phyloP scores from a whole-genome alignment of 2,329 filamentous ascomycete genomes.

The Gnomoniopsis sp. region DNA sequence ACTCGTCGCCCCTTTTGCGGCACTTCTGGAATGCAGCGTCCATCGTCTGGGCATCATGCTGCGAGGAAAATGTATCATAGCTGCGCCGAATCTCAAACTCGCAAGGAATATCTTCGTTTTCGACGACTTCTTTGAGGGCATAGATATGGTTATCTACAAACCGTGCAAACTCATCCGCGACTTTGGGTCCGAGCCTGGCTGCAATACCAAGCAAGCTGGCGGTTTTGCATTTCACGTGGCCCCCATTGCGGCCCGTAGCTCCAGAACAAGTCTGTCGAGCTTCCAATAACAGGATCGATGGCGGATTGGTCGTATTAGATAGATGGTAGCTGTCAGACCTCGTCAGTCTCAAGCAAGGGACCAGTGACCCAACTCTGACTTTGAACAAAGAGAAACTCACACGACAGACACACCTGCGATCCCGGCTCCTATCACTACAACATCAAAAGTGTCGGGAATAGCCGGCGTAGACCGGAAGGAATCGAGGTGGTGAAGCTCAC shows the following conservation, averaged over 20 bases:
- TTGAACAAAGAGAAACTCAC: background rate
- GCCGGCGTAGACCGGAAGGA: conserved; percentile 8
- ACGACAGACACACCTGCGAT: conserved; percentile 16
- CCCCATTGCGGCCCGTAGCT: conserved; percentile 15
- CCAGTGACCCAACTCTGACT: background rate
- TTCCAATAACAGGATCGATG: conserved; percentile 11
- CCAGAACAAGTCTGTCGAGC: conserved; percentile 17
- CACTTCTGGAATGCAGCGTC: conserved; percentile 5
- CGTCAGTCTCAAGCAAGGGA: background rate
- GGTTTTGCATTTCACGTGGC: conserved; percentile 9
- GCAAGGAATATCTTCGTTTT: conserved; percentile 8
- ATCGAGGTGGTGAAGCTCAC: conserved; percentile 15
- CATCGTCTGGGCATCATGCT: background rate
- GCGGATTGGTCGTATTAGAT: conserved; percentile 3
- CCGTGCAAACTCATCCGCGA: conserved; percentile 1
- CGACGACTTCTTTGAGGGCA: conserved; percentile 12
- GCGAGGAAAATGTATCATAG: conserved; percentile 11
- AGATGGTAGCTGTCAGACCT: conserved; percentile 5
- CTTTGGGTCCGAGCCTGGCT: conserved; percentile 1
- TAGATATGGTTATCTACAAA: conserved; percentile 9
- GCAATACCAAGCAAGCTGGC: background rate
- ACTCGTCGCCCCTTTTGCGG: conserved; percentile 5
- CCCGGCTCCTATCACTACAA: conserved; percentile 13
- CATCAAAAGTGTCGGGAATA: conserved; percentile 2
- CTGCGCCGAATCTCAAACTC: conserved; percentile 13